These are phyloP conservation scores for Leishmania lainsoni DNA, from an alignment of 208 protist species.

Conservation along the genomic window DNA sequence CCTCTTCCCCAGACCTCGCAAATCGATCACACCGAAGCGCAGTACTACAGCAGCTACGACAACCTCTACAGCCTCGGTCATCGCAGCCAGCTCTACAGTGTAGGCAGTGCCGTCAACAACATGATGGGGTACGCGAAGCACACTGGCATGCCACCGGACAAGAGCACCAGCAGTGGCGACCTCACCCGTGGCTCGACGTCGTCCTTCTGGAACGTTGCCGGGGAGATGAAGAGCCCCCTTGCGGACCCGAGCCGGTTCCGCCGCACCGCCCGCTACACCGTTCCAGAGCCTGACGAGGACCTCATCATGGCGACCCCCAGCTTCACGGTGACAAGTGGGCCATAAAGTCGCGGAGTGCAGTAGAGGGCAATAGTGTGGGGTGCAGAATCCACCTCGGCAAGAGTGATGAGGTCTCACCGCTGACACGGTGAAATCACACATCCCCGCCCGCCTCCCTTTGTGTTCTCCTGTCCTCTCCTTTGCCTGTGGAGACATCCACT, in stretches of 20 bases:
- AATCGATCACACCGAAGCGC: background rate
- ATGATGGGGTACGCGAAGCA: constrained; percentile 14
- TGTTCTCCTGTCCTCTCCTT: background rate
- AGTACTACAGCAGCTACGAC: constrained; percentile 36
- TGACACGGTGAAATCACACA: background rate
- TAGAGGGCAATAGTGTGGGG: background rate
- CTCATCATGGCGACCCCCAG: constrained; percentile 26
- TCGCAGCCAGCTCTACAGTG: constrained; percentile 17
- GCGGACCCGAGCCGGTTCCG: constrained; percentile 16
- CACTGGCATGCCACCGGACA: constrained; percentile 4
- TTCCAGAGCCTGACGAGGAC: constrained; percentile 25
- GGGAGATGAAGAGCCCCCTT: constrained; percentile 19
- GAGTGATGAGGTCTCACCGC: background rate
- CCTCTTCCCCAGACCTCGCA: background rate
- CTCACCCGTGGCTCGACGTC: constrained; percentile 5
- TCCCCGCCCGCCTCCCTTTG: background rate
- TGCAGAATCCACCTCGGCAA: background rate
- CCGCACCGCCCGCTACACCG: constrained; percentile 30
- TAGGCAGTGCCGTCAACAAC: background rate
- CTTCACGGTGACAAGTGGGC: constrained; percentile 30
- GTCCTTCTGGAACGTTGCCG: constrained; percentile 16
- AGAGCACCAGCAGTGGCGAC: constrained; percentile 19
- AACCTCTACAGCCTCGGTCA: constrained; percentile 29
- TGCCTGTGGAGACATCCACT: background rate
- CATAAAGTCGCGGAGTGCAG: constrained; percentile 6